Conservation (phyloP, 495 filamentous ascomycete species). For the Neurospora tetraspora region DNA sequence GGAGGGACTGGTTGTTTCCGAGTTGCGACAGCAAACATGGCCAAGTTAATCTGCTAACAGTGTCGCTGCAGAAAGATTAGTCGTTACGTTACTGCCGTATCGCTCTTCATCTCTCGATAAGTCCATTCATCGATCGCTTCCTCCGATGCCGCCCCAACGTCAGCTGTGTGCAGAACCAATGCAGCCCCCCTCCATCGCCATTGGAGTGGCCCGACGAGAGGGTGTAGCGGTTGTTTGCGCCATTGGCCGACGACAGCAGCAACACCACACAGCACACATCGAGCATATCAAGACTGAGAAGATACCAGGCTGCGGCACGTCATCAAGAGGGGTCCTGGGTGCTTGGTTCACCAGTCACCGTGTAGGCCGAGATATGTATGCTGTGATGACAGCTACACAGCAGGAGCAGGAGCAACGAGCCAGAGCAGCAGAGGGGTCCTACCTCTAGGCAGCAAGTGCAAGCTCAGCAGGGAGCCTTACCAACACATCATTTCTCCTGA, state of each 20-base stretch:
- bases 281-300: not conserved
- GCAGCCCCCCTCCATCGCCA: not conserved
- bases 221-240: not conserved
- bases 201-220: not conserved
- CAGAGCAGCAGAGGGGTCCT: not conserved
- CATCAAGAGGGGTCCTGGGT: not conserved
- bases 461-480: not conserved
- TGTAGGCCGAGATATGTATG: not conserved
- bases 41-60: not conserved
- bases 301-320: not conserved
- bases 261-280: not conserved
- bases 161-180: not conserved
- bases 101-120: not conserved
- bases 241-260: not conserved
- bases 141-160: not conserved
- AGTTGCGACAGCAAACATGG: not conserved
- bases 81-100: not conserved
- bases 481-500: not conserved
- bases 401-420: not conserved
- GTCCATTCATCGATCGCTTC: not conserved
- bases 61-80: fast-evolving
- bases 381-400: not conserved
- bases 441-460: not conserved
- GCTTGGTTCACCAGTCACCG: not conserved
- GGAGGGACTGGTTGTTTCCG: too few relatives aligned